Evolutionary conservation across 139 green algal species (phyloP).

Genomic region (Astrephomene gubernaculifera): DNA sequence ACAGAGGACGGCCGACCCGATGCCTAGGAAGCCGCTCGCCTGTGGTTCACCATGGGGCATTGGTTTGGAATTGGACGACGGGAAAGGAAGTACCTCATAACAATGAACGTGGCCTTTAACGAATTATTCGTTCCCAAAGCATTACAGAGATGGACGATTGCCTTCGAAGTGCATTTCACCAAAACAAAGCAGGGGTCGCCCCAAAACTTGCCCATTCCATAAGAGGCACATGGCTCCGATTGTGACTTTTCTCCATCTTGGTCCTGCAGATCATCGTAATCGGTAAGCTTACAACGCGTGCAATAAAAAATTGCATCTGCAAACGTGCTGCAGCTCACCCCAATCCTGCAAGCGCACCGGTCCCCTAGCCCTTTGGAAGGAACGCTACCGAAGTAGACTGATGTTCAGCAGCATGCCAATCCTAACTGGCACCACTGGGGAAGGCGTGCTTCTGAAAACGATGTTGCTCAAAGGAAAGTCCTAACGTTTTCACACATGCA

Average conservation of each 20-base stretch:
- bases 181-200: neutral
- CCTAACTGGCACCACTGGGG: no score
- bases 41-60: neutral
- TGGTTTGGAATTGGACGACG: neutral
- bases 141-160: neutral
- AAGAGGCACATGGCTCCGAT: neutral
- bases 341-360: no score
- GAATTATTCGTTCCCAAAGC: neutral
- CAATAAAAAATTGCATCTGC: no score
- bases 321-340: no score
- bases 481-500: no score
- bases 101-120: neutral
- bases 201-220: neutral
- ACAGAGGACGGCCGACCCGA: constrained; percentile 47
- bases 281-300: no score
- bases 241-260: neutral
- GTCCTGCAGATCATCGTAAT: neutral
- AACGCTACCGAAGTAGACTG: no score
- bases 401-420: no score
- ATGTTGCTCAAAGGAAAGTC: no score
- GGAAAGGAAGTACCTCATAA: neutral
- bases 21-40: constrained; percentile 19
- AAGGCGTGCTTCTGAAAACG: no score
- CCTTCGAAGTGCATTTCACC: neutral
- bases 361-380: no score